These are phyloP conservation scores for Ceratocystiopsis brevicomis DNA, from an alignment of 2,329 filamentous ascomycete species.

Conservation along the genomic window DNA sequence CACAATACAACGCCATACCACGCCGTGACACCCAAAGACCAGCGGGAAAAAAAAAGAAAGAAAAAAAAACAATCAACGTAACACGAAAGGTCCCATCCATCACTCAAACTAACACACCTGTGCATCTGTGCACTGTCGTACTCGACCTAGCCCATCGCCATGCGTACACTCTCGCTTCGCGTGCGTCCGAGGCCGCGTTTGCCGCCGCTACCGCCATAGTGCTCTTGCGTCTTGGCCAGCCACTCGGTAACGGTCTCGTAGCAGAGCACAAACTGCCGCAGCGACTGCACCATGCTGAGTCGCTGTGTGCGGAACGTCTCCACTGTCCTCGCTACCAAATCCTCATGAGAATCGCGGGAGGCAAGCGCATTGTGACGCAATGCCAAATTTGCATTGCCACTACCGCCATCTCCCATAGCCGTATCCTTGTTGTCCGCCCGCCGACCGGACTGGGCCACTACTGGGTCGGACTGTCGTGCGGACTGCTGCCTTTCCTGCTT, in stretches of 20 bases:
- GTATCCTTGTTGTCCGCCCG: not conserved
- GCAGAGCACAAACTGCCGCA: conserved; percentile 85
- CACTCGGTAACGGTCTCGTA: conserved; percentile 92
- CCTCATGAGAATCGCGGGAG: too few relatives aligned
- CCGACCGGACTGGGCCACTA: not conserved
- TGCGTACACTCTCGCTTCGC: conserved; percentile 8
- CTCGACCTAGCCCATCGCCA: not conserved
- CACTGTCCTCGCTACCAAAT: conserved; percentile 72
- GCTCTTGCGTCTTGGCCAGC: conserved; percentile 36
- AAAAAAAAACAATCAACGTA: too few relatives aligned
- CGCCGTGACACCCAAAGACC: too few relatives aligned
- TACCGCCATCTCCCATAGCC: not conserved
- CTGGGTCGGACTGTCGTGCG: not conserved
- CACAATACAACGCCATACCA: too few relatives aligned
- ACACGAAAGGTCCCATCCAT: too few relatives aligned
- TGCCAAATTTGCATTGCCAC: not conserved
- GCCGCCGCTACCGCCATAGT: not conserved
- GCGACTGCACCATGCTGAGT: conserved; percentile 89
- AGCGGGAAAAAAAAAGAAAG: too few relatives aligned
- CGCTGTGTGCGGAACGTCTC: conserved; percentile 78
- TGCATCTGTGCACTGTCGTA: not conserved
- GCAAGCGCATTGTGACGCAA: too few relatives aligned
- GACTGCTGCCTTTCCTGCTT: conserved; percentile 47
- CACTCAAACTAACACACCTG: too few relatives aligned
- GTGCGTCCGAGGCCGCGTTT: conserved; percentile 2